These are phyloP conservation scores for Schizopora paradoxa DNA, from an alignment of 1,284 basidiomycete species.

Conservation along the genomic window DNA sequence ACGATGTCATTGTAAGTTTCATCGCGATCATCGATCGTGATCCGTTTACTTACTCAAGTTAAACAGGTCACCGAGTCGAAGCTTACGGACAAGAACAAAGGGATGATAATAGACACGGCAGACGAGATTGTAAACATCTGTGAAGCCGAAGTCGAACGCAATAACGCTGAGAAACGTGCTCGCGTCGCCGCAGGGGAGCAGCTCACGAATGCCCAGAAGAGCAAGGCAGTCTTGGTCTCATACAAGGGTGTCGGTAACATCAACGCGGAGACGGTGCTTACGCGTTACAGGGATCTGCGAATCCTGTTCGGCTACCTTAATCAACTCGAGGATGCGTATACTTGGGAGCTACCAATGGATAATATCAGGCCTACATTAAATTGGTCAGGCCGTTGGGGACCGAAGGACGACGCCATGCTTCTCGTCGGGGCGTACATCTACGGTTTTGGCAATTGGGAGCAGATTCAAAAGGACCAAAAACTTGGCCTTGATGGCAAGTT, in stretches of 20 bases:
- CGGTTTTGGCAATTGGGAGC: constrained; percentile 97
- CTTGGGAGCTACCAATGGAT: constrained; percentile 87
- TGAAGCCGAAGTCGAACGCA: constrained; percentile 78
- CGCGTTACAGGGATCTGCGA: constrained; percentile 84
- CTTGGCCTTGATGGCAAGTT: constrained; percentile 89
- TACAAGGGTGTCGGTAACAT: constrained; percentile 89
- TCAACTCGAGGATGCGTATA: constrained; percentile 63
- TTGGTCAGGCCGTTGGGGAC: constrained; percentile 96
- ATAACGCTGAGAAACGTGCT: constrained; percentile 73
- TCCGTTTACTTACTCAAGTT: constrained; percentile 16
- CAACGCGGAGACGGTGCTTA: constrained; percentile 96
- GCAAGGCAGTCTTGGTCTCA: constrained; percentile 91
- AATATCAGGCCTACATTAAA: constrained; percentile 91
- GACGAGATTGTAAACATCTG: constrained; percentile 92
- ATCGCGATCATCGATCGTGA: background rate
- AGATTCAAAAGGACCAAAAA: constrained; percentile 83
- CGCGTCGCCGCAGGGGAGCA: constrained; percentile 81
- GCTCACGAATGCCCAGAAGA: constrained; percentile 80
- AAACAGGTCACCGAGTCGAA: constrained; percentile 84
- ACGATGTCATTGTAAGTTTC: constrained; percentile 82
- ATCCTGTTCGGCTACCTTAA: constrained; percentile 83
- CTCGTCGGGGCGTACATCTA: constrained; percentile 91
- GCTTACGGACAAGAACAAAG: constrained; percentile 90
- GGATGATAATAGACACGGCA: constrained; percentile 85
- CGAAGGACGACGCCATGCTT: constrained; percentile 89